A percentile compares a stretch with the other conserved stretches of the same genome.
Conservation (phyloP, 2,329 filamentous ascomycete genomes). For the Colletotrichum filicis region DNA sequence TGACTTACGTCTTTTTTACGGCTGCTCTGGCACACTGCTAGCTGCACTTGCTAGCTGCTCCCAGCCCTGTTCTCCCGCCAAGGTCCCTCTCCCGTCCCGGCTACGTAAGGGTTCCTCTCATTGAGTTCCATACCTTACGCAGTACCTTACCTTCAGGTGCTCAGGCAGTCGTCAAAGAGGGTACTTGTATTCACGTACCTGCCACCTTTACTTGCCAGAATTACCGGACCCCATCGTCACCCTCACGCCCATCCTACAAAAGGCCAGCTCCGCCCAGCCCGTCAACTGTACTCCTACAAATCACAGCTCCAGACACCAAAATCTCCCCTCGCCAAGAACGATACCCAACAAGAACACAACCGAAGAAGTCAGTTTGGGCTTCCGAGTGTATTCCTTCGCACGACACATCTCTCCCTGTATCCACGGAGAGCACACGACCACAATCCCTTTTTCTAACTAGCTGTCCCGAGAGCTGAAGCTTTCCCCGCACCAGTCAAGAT, state of each 20-base stretch:
- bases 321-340: neutral
- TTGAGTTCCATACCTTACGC: neutral
- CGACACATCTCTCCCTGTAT: neutral
- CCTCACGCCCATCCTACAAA: slow-evolving; percentile 31
- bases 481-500: slow-evolving; percentile 50
- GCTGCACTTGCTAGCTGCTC: neutral
- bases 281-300: slow-evolving; percentile 7
- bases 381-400: slow-evolving; percentile 17
- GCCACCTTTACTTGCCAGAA: slow-evolving; percentile 28
- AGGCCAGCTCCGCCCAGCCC: slow-evolving; percentile 33
- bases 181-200: slow-evolving; percentile 11
- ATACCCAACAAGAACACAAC: slow-evolving; percentile 4
- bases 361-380: slow-evolving; percentile 35
- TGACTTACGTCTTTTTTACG: slow-evolving; percentile 30
- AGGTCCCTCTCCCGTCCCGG: slow-evolving; percentile 8
- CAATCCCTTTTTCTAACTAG: neutral
- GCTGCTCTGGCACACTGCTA: slow-evolving; percentile 7
- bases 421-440: slow-evolving; percentile 25
- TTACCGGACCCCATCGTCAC: slow-evolving; percentile 34
- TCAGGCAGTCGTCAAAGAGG: neutral
- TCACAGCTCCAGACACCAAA: slow-evolving; percentile 13
- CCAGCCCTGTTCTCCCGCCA: slow-evolving; percentile 17
- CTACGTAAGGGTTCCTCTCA: slow-evolving; percentile 15
- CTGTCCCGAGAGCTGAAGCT: slow-evolving; percentile 15
- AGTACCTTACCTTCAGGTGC: neutral